Conservation (phyloP, 139 green algal genomes). For the Yamagishiella unicocca region DNA sequence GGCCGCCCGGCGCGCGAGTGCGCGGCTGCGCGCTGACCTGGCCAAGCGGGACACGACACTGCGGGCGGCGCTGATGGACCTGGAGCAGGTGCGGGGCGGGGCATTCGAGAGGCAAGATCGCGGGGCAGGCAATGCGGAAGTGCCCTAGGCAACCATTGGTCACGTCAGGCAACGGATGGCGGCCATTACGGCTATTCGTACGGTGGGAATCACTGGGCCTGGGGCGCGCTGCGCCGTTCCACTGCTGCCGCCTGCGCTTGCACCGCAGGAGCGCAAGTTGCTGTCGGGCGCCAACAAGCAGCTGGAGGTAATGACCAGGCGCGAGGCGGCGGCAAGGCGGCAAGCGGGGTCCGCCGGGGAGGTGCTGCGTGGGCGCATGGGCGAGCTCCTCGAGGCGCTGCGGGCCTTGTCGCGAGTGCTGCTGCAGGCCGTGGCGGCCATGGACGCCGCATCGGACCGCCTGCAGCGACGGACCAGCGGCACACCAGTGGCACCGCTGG, state of each 20-base stretch:
- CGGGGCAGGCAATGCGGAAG: too few relatives aligned
- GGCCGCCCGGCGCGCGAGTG: conserved; percentile 1
- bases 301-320: neutral
- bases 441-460: conserved; percentile 4
- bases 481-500: neutral
- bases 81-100: conserved; percentile 45
- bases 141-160: too few relatives aligned
- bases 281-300: conserved; percentile 20
- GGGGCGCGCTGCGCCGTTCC: too few relatives aligned
- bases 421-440: conserved; percentile 23
- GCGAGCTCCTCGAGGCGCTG: conserved; percentile 39
- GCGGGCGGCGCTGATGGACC: neutral
- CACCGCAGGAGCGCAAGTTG: conserved; percentile 18
- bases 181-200: too few relatives aligned
- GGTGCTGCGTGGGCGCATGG: conserved; percentile 21
- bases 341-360: neutral
- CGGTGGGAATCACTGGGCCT: too few relatives aligned
- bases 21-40: conserved; percentile 50
- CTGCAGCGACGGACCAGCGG: neutral
- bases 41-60: conserved; percentile 36
- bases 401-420: conserved; percentile 26
- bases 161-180: too few relatives aligned
- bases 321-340: conserved; percentile 20
- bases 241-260: too few relatives aligned
- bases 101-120: too few relatives aligned